Evolutionary conservation across 2,329 filamentous ascomycete species (phyloP), one percentile per base, ranked within the genome.

Genomic region (Zopfia rhizophila): DNA sequence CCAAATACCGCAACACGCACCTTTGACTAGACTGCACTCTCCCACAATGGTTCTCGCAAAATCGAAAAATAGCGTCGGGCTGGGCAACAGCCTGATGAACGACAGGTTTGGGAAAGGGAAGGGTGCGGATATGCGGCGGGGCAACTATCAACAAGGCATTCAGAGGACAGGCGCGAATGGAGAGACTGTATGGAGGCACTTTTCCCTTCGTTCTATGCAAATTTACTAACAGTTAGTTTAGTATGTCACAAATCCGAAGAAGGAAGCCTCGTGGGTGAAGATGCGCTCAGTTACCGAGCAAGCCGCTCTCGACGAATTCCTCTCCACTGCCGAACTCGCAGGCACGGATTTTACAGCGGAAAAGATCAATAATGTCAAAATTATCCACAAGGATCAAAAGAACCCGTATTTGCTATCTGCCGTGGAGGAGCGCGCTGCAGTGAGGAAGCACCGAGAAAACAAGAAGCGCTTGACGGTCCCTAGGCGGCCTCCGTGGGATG

Each of bases 271-370:
- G 60, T 99, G 92, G 91, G 91, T 97, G 68, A 99, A 97, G 81
- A 97, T 99, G 94, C 91, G 93, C 78, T 96, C 91, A 72, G 90
- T 99, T 60, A 99, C 94, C 4, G 91, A 99, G 78, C 94, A 99
- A 75, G 92, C 88, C 59, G 92, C 92, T 31, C 85, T 99, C 52
- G 94, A 99, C 72, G 94, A 99, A 73, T 99, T 99, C 73, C 79
- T 99, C 55, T 90, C 89, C 45, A 99, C 94, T 2, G 95, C 94
- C 54, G 92, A 97, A 76, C 79, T 99, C 60, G 94, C 94, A n/a
- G 93, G 91, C 56, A 99, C 94, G 58, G 94, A 99, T 71, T 99
- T 99, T 74, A 97, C 93, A 1, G 95, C 94, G 19, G 92, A 97
- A 79, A 97, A 97, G 82, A 89, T 96, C 84, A 97, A 93, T 76